Evolutionary conservation across 495 filamentous ascomycete species (phyloP).

Genomic region (Talaromyces liani): DNA sequence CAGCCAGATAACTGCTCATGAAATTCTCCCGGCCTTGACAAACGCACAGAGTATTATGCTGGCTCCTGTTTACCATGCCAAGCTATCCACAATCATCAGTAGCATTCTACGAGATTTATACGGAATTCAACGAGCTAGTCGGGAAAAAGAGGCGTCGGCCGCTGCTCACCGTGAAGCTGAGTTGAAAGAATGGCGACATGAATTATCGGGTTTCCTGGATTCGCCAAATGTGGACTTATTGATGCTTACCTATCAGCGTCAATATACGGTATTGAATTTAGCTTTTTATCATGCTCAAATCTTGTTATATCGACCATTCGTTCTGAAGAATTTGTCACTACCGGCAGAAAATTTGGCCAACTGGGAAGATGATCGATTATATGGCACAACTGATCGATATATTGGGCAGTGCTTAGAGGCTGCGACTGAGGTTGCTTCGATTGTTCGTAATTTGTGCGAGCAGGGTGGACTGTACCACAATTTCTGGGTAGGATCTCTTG

Average conservation of each 20-base stretch:
- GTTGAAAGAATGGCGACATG: background rate
- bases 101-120: background rate
- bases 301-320: background rate
- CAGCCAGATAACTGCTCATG: conserved; percentile 24
- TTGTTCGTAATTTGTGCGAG: background rate
- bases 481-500: background rate
- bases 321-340: background rate
- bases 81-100: conserved; percentile 11
- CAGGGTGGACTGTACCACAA: background rate
- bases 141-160: background rate
- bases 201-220: background rate
- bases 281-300: background rate
- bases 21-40: conserved; percentile 15
- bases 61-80: conserved; percentile 31
- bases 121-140: background rate
- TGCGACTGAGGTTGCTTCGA: background rate
- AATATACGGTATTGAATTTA: background rate
- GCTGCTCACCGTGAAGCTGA: background rate
- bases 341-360: background rate
- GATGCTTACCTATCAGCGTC: background rate
- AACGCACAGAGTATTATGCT: conserved; percentile 32
- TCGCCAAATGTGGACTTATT: background rate
- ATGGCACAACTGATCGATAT: background rate
- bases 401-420: background rate
- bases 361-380: background rate